These are phyloP conservation scores for Solanum tarapatanum DNA, from an alignment of 257 asterid species.

Conservation along the genomic window DNA sequence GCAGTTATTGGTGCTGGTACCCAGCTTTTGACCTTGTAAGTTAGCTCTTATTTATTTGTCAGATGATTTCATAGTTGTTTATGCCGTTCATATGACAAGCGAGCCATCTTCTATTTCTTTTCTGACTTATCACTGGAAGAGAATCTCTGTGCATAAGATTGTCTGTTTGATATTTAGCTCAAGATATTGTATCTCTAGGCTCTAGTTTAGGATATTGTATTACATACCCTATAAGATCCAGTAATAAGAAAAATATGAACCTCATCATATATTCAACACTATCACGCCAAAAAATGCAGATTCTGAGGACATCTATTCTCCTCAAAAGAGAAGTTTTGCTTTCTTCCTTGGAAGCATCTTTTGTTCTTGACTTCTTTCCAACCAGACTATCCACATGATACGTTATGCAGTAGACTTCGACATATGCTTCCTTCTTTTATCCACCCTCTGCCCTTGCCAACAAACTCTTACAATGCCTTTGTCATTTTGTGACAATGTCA, in stretches of 20 bases:
- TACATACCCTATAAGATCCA: not conserved
- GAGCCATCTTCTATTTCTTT: not conserved
- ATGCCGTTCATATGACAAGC: not conserved
- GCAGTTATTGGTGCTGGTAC: slow-evolving; percentile 75
- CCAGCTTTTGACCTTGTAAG: slow-evolving; percentile 67
- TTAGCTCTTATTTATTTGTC: not conserved
- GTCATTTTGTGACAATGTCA: not conserved
- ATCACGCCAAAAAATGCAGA: not conserved
- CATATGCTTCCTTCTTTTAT: not conserved
- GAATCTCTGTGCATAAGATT: not conserved
- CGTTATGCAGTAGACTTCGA: not conserved
- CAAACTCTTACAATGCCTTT: not conserved
- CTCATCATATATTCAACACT: not conserved
- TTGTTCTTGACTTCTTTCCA: not conserved
- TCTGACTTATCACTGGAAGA: not conserved
- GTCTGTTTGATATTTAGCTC: not conserved
- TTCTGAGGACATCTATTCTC: not conserved
- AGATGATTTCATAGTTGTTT: not conserved
- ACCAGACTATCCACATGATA: not conserved
- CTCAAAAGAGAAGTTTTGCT: not conserved
- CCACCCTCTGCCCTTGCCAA: not conserved
- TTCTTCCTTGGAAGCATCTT: not conserved
- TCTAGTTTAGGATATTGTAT: not conserved
- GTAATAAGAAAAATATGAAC: not conserved
- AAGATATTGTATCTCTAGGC: not conserved